Evolutionary conservation across 768 basidiomycete species (phyloP).

Genomic region (Suillus hirtellus): DNA sequence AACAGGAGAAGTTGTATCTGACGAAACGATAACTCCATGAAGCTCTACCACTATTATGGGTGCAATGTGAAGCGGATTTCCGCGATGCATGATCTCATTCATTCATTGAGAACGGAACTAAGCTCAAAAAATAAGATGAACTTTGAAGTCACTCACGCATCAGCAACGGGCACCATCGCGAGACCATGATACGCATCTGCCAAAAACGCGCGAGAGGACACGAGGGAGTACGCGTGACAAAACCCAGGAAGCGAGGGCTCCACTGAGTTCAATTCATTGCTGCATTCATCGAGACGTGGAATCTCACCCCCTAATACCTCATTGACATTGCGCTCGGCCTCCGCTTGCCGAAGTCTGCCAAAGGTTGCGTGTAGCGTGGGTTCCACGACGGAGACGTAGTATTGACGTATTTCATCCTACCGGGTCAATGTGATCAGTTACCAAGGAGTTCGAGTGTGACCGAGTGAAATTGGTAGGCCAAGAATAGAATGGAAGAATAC

Average conservation of each 20-base stretch:
- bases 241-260: conserved; percentile 30
- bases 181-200: conserved; percentile 81
- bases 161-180: conserved; percentile 84
- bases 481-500: not conserved
- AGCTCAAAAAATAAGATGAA: not conserved
- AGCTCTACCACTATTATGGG: not conserved
- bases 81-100: not conserved
- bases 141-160: conserved; percentile 53
- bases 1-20: not conserved
- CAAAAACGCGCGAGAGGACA: conserved; percentile 81
- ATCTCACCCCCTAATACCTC: conserved; percentile 6
- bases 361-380: conserved; percentile 29
- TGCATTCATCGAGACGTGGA: not conserved
- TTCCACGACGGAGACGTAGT: conserved; percentile 30
- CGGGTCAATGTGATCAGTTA: conserved; percentile 21
- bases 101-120: not conserved
- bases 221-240: conserved; percentile 51
- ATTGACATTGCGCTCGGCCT: not conserved
- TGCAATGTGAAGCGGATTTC: not conserved
- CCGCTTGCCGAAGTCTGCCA: conserved; percentile 11
- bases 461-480: conserved; percentile 10
- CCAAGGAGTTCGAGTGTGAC: conserved; percentile 10
- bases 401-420: conserved; percentile 37
- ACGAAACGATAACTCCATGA: not conserved
- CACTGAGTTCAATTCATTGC: conserved; percentile 7